Evolutionary conservation across 306 rosid genomes (phyloP), one percentile per base, ranked within the genome.

Genomic region (Ammopiptanthus mongolicus): DNA sequence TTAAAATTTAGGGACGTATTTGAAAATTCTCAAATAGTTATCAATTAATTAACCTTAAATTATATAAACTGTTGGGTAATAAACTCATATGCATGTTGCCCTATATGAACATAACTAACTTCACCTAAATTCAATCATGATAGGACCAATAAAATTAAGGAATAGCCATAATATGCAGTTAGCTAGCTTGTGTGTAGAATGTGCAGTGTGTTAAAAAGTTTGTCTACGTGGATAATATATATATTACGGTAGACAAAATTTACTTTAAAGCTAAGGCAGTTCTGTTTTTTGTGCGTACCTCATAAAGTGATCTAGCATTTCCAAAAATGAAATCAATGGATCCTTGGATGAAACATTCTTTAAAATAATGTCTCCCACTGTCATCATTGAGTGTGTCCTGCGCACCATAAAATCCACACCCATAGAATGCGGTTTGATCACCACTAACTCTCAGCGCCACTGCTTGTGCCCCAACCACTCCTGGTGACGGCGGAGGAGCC

Each of bases 281-380:
- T n/a, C n/a, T n/a, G n/a, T n/a, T n/a, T n/a, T n/a, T n/a, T n/a
- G n/a, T n/a, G n/a, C n/a, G 10, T 78, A 93, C 98, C 91, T 93
- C 88, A 5, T 88, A 93, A 41, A 91, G 84, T 18, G 97, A 91
- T 75, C 82, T 91, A 3, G 86, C 96, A 25, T 82, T 88, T 65
- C 98, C 98, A 59, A 91, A 94, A 41, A 94, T 91, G 84, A 94
- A 91, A 82, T 94, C 96, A 42, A 91, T 91, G 62, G 97, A 90
- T 5, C 98, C 98, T 91, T 86, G 83, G 55, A 91, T 91, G 76
- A 91, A 90, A 71, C 95, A 94, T 51, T 87, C 83, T 42, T 78
- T 81, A 48, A 84, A 94, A 39, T 91, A 94, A 84, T 91, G 98
- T 44, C 90, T 89, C 29, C 97, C 98, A 39, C 0, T 25, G 7